Evolutionary conservation across 2,329 filamentous ascomycete genomes (phyloP), one percentile per base, ranked within the genome.

Genomic region (Aspergillus sergii): DNA sequence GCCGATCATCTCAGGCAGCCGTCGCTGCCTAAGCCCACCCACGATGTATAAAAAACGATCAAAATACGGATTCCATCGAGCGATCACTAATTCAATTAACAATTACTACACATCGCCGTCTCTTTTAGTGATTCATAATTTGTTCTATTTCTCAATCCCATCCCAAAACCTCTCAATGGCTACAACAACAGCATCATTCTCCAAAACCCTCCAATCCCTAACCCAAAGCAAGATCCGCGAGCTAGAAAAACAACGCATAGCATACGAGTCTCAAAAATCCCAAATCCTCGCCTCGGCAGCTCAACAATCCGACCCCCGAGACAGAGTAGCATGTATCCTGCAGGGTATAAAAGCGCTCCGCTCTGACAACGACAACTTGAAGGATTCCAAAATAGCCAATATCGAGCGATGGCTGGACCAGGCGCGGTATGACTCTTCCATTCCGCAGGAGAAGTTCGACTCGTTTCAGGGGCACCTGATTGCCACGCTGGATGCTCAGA

Each of bases 321-420:
- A 48, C 3, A 64, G 64, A 1, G 58, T 67, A 5, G 21, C 7
- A 21, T 30, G 41, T 26, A 60, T 70, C 12, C 64, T 69, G 0
- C 51, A 12, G 1, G 64, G 64, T 10, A 57, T 60, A 4, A 67
- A 66, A n/a, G 53, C 64, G 2, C 61, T 74, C 19, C 53, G 57
- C 12, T 64, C 68, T 19, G 57, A 59, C 4, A 60, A 65, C 12
- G 57, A 60, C 9, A 61, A 65, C 2, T 32, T 62, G 7, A 41
- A 48, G 5, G 64, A 69, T n/a, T 10, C 19, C 1, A 58, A 61
- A 0, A 51, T 78, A 39, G 46, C 28, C 2, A 78, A 78, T 59
- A 73, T 80, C n/a, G 62, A 74, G 23, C 69, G 71, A 36, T 78
- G 74, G 73, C 64, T 80, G 3, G 64, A 75, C 21, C 78, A 80